A percentile compares a stretch with the other conserved stretches of the same genome.
These are phyloP conservation scores for Peniophora sp. DNA, from an alignment of 1,284 basidiomycete genomes.

Conservation along the genomic window DNA sequence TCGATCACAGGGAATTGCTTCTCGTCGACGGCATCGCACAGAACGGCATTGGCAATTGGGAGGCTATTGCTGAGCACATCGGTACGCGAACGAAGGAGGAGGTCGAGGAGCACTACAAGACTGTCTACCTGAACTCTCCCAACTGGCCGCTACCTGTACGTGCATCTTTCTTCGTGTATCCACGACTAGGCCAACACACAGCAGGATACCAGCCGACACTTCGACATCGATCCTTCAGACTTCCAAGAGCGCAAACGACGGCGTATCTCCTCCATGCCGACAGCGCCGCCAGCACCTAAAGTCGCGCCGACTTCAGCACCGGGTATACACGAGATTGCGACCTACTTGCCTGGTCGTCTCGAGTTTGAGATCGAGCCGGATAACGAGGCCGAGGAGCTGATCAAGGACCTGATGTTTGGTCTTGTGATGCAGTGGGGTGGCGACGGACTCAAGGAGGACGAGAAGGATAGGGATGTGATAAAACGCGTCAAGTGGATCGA, in stretches of 20 bases:
- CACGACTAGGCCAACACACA: slow-evolving; percentile 2
- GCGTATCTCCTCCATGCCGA: slow-evolving; percentile 69
- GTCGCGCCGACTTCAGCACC: slow-evolving; percentile 86
- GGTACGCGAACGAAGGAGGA: slow-evolving; percentile 95
- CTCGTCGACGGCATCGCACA: slow-evolving; percentile 85
- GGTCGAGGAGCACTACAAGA: slow-evolving; percentile 85
- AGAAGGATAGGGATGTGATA: slow-evolving; percentile 62
- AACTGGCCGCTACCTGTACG: slow-evolving; percentile 76
- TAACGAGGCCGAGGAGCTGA: slow-evolving; percentile 91
- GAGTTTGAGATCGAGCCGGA: slow-evolving; percentile 98
- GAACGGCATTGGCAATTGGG: slow-evolving; percentile 96
- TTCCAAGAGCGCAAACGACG: slow-evolving; percentile 86
- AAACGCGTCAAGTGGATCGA: slow-evolving; percentile 64
- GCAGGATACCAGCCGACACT: slow-evolving; percentile 60
- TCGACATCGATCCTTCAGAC: slow-evolving; percentile 70
- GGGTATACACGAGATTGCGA: slow-evolving; percentile 89
- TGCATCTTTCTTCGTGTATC: slow-evolving; percentile 5
- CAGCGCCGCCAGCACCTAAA: slow-evolving; percentile 49
- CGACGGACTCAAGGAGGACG: slow-evolving; percentile 71
- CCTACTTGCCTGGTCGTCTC: slow-evolving; percentile 91
- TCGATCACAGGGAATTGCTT: slow-evolving; percentile 66
- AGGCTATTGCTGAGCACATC: slow-evolving; percentile 92
- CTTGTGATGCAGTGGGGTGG: slow-evolving; percentile 82
- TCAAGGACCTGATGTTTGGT: slow-evolving; percentile 97
- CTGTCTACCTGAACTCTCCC: slow-evolving; percentile 74